Conservation (phyloP, 2,329 filamentous ascomycete species). For the Cercospora sp. region DNA sequence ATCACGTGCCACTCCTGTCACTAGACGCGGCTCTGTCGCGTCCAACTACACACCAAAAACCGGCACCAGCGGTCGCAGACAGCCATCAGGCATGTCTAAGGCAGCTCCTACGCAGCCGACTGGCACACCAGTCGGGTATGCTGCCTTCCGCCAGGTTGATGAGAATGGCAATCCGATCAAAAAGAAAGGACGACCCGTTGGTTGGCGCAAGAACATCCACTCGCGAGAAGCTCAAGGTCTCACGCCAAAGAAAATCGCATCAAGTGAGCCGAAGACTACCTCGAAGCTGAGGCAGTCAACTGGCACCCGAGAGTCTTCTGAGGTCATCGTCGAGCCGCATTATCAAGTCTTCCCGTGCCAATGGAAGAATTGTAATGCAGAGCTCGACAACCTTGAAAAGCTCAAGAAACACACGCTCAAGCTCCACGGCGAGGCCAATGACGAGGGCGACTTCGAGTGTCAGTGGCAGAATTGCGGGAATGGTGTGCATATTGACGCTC, state of each 20-base stretch:
- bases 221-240: constrained; percentile 40
- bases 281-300: constrained; percentile 24
- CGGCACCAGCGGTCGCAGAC: neutral
- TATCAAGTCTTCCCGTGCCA: constrained; percentile 57
- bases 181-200: constrained; percentile 51
- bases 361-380: constrained; percentile 58
- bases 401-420: constrained; percentile 61
- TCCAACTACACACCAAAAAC: constrained; percentile 5
- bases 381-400: constrained; percentile 62
- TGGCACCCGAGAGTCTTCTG: constrained; percentile 7
- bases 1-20: constrained; percentile 4
- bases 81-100: constrained; percentile 12
- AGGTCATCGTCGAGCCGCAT: constrained; percentile 29
- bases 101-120: neutral
- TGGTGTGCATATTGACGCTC: constrained; percentile 25
- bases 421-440: constrained; percentile 49
- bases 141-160: constrained; percentile 43
- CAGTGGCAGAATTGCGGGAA: constrained; percentile 47
- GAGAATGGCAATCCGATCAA: constrained; percentile 39
- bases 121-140: constrained; percentile 41
- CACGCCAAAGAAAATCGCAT: constrained; percentile 24
- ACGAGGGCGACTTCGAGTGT: constrained; percentile 45
- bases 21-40: constrained; percentile 4
- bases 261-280: constrained; percentile 15
- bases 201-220: constrained; percentile 52